Conservation (phyloP, 1,139 yeast genomes). For the Hansenula sp. region DNA sequence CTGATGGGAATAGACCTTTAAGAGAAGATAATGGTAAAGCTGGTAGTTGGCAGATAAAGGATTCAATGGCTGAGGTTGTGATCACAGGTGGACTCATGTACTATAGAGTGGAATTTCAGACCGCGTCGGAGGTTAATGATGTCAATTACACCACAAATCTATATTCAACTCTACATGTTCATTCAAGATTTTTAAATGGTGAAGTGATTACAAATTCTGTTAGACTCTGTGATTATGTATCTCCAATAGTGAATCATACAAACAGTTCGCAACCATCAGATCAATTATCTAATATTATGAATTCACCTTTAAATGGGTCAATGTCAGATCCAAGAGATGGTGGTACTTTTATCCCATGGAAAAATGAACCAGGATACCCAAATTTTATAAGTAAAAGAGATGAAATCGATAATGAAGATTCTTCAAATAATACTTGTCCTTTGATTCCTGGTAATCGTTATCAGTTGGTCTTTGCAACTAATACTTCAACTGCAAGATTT, state of each 20-base stretch:
- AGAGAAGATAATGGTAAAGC: not conserved
- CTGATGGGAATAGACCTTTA: not conserved
- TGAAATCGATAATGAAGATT: not conserved
- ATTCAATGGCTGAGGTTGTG: conserved; percentile 5
- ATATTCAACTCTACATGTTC: conserved; percentile 46
- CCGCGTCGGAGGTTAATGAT: conserved; percentile 26
- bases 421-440: conserved; percentile 4
- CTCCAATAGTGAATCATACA: not conserved
- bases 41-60: not conserved
- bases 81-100: conserved; percentile 2
- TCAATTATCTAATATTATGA: too few relatives aligned
- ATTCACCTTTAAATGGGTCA: too few relatives aligned
- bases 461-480: conserved; percentile 6
- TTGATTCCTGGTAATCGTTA: conserved; percentile 4
- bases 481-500: conserved; percentile 5
- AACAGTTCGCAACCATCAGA: not conserved
- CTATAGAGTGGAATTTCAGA: conserved; percentile 8
- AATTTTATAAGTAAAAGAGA: not conserved
- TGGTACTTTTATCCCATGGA: too few relatives aligned
- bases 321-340: too few relatives aligned
- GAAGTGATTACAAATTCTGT: conserved; percentile 35
- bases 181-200: conserved; percentile 37
- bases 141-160: conserved; percentile 40
- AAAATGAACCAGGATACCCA: not conserved
- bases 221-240: conserved; percentile 43